Conservation (phyloP, 1,284 basidiomycete species). For the Tranzscheliella williamsii region DNA sequence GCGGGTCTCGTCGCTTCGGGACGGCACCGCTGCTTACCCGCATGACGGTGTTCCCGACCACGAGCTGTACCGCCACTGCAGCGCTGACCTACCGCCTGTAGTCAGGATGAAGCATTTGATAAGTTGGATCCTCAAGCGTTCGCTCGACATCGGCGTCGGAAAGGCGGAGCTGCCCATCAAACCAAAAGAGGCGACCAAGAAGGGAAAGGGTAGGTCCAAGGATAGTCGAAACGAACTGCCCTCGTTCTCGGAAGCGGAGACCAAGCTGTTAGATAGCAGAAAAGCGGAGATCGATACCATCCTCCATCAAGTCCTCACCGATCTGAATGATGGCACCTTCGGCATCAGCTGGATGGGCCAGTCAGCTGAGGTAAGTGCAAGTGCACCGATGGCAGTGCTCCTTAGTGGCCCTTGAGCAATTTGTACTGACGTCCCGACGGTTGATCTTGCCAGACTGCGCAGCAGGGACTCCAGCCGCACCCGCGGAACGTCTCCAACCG, state of each 20-base stretch:
- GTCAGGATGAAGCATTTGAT: conserved; percentile 51
- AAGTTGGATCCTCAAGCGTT: conserved; percentile 48
- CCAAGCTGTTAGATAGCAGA: conserved; percentile 20
- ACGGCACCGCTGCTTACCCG: conserved; percentile 46
- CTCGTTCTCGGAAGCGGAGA: conserved; percentile 33
- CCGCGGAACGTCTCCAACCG: conserved; percentile 47
- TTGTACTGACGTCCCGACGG: too few relatives aligned
- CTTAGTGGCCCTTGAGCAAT: too few relatives aligned
- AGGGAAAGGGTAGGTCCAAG: conserved; percentile 22
- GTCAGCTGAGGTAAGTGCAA: conserved; percentile 7
- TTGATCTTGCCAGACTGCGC: conserved; percentile 4
- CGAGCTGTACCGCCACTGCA: conserved; percentile 49
- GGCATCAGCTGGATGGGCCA: conserved; percentile 50
- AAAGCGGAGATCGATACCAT: conserved; percentile 25
- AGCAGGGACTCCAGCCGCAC: conserved; percentile 32
- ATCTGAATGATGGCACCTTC: conserved; percentile 47
- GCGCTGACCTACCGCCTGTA: conserved; percentile 46
- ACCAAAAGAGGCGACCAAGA: conserved; percentile 14
- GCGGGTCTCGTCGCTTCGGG: conserved; percentile 45
- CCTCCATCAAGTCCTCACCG: conserved; percentile 39
- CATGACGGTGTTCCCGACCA: conserved; percentile 52
- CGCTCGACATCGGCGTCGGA: conserved; percentile 37
- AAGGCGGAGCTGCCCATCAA: conserved; percentile 17
- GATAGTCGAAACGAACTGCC: conserved; percentile 12
- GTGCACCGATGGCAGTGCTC: too few relatives aligned